Conservation (phyloP, 2,329 filamentous ascomycete genomes). For the Talaromyces funiculosus region DNA sequence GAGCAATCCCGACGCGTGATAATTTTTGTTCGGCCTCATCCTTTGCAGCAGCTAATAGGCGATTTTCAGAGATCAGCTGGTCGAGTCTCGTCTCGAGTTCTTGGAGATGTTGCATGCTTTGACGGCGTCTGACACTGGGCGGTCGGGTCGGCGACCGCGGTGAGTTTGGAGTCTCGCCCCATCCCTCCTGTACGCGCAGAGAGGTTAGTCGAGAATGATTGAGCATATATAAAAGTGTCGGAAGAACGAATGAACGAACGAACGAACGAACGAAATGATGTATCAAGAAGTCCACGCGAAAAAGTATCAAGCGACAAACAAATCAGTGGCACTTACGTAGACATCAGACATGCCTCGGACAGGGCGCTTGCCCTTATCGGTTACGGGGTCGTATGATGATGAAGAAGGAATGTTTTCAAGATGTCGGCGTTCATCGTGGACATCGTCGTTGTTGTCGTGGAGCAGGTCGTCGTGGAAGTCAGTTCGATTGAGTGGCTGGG, state of each 20-base stretch:
- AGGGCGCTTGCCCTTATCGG: slow-evolving; percentile 81
- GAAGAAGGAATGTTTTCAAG: slow-evolving; percentile 42
- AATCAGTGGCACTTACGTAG: slow-evolving; percentile 63
- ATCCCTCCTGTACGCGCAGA: slow-evolving; percentile 66
- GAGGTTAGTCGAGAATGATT: slow-evolving; percentile 12
- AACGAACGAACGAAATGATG: slow-evolving; percentile 16
- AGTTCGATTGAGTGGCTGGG: slow-evolving; percentile 16
- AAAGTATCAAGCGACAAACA: slow-evolving; percentile 11
- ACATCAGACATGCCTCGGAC: slow-evolving; percentile 85
- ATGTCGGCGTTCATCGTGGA: slow-evolving; percentile 20
- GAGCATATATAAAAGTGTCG: slow-evolving; percentile 21
- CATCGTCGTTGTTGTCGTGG: slow-evolving; percentile 6
- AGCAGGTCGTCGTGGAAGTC: slow-evolving; percentile 2
- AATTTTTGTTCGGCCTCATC: slow-evolving; percentile 61
- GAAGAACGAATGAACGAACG: not conserved
- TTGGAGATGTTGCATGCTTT: slow-evolving; percentile 89
- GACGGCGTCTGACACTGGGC: slow-evolving; percentile 90
- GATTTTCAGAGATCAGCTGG: slow-evolving; percentile 79
- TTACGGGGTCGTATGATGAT: slow-evolving; percentile 65
- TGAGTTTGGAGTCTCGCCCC: slow-evolving; percentile 76
- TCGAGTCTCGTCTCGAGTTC: slow-evolving; percentile 85
- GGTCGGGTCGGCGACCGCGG: slow-evolving; percentile 89
- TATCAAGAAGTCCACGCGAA: slow-evolving; percentile 19
- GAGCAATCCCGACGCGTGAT: slow-evolving; percentile 50
- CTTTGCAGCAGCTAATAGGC: slow-evolving; percentile 67